phyloP scores from a whole-genome alignment of 768 basidiomycete species.

The Podaxis mareebaensis region DNA sequence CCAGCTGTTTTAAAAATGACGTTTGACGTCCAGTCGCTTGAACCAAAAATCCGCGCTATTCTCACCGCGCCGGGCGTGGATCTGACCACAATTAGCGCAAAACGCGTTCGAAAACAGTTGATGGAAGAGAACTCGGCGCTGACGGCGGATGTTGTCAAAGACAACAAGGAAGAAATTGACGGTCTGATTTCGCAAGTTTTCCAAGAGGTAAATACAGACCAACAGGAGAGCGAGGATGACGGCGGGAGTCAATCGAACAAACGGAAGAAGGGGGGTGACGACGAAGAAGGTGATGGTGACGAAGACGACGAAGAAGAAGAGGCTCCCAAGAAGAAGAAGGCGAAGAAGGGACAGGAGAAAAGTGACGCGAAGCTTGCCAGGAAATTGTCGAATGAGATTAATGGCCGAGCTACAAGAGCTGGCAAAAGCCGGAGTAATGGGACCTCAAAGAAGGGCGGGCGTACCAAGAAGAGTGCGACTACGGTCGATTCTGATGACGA shows the following conservation, averaged over 20 bases:
- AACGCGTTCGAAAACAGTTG: conserved; percentile 81
- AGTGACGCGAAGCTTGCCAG: conserved; percentile 73
- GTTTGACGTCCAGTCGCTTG: conserved; percentile 54
- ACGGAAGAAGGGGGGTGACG: conserved; percentile 37
- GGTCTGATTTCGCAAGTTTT: conserved; percentile 66
- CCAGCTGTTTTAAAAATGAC: conserved; percentile 36
- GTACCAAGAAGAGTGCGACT: conserved; percentile 55
- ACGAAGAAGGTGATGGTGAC: conserved; percentile 29
- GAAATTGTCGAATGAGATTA: conserved; percentile 69
- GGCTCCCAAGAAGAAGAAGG: conserved; percentile 49
- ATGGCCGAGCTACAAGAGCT: conserved; percentile 57
- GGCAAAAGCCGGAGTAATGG: conserved; percentile 36
- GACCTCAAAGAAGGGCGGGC: conserved; percentile 42
- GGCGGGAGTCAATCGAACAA: conserved; percentile 36
- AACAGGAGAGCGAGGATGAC: conserved; percentile 30
- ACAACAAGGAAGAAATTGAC: conserved; percentile 70
- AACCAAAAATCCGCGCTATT: conserved; percentile 65
- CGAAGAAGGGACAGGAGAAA: conserved; percentile 47
- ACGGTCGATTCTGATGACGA: conserved; percentile 57
- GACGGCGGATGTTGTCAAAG: conserved; percentile 61
- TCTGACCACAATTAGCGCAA: conserved; percentile 81
- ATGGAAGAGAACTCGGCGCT: conserved; percentile 51
- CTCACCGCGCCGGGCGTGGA: conserved; percentile 77
- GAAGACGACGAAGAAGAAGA: conserved; percentile 34
- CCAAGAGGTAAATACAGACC: conserved; percentile 49